phyloP scores from a whole-genome alignment of 2,329 filamentous ascomycete genomes.

The Paraphoma sp. region DNA sequence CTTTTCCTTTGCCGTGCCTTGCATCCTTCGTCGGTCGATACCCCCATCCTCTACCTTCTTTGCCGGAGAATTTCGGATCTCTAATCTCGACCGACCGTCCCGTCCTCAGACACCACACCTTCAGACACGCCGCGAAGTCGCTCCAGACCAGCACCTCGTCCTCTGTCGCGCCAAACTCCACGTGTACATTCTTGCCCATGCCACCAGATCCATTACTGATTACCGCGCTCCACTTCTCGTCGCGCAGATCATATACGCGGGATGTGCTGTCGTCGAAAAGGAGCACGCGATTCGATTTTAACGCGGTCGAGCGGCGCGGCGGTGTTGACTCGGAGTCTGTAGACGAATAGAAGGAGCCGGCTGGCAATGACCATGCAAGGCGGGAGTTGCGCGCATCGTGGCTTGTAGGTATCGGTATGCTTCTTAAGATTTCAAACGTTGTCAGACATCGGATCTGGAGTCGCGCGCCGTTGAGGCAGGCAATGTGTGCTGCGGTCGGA shows the following conservation, averaged over 20 bases:
- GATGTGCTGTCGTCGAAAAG: conserved; percentile 49
- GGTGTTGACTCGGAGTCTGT: conserved; percentile 20
- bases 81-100: conserved; percentile 55
- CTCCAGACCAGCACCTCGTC: conserved; percentile 53
- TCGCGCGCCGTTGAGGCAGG: conserved; percentile 45
- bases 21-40: conserved; percentile 29
- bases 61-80: conserved; percentile 52
- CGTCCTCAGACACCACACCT: conserved; percentile 56
- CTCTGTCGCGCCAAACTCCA: conserved; percentile 52
- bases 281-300: conserved; percentile 47
- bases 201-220: conserved; percentile 58
- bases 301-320: conserved; percentile 20
- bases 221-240: conserved; percentile 50
- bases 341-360: conserved; percentile 6
- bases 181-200: conserved; percentile 54
- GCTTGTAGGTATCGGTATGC: conserved; percentile 40
- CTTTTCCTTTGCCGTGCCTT: conserved; percentile 19
- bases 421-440: conserved; percentile 46
- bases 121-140: conserved; percentile 49
- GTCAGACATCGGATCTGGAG: conserved; percentile 49
- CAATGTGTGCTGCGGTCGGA: conserved; percentile 48
- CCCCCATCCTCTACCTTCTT: conserved; percentile 35
- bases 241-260: conserved; percentile 51
- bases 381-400: conserved; percentile 36
- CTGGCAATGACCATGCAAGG: conserved; percentile 47